These are phyloP conservation scores for Epichloe hybrida DNA, from an alignment of 2,329 filamentous ascomycete genomes.

Conservation along the genomic window DNA sequence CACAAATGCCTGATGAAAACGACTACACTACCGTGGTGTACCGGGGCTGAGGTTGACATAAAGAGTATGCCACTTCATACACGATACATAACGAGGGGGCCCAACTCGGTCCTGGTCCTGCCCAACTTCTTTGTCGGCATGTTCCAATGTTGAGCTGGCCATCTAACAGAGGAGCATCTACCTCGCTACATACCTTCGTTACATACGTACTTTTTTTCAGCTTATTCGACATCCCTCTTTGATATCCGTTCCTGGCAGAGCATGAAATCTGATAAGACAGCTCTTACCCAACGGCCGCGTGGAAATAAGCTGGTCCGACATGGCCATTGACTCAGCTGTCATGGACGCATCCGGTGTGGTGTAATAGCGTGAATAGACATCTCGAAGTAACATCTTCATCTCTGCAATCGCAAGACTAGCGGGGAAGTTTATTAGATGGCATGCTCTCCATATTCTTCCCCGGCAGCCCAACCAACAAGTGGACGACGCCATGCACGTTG, in stretches of 20 bases:
- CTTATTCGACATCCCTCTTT: background rate
- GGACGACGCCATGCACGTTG: background rate
- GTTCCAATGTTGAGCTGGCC: background rate
- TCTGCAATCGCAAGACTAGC: conserved; percentile 45
- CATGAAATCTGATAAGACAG: conserved; percentile 40
- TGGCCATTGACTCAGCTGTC: conserved; percentile 43
- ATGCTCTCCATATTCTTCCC: too few species aligned
- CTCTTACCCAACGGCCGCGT: conserved; percentile 45
- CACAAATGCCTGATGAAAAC: background rate
- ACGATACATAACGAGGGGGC: background rate
- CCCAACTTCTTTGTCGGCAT: background rate
- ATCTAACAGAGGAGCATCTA: background rate
- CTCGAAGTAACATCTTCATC: conserved; percentile 53
- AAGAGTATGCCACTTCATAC: too few species aligned
- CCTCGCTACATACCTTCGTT: background rate
- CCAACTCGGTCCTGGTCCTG: background rate
- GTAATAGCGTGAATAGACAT: conserved; percentile 44
- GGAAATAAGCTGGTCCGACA: conserved; percentile 56
- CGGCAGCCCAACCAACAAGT: too few species aligned
- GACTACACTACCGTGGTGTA: background rate
- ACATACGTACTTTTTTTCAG: too few species aligned
- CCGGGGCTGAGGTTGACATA: background rate
- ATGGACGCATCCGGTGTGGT: conserved; percentile 42
- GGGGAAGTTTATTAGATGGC: background rate
- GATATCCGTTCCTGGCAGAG: conserved; percentile 11